Percentiles rank a stretch among this genome's conserved stretches.
Evolutionary conservation across 176 grass and related monocot species (phyloP).

Genomic region (Paspalum vaginatum): DNA sequence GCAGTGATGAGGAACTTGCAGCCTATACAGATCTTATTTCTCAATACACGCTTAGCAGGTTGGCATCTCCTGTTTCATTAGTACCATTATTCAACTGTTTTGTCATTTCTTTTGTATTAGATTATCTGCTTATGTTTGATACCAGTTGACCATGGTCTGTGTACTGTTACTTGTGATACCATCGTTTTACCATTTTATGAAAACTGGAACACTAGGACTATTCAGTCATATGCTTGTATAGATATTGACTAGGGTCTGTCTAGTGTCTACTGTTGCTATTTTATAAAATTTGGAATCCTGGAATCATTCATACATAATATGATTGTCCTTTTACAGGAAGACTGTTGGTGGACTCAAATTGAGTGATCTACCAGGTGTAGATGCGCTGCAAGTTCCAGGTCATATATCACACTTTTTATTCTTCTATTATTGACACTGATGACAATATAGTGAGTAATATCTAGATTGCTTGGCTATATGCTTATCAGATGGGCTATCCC

Average conservation of each 20-base stretch:
- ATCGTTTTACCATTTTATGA: not conserved
- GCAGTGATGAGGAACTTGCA: slow-evolving; percentile 66
- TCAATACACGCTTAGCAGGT: slow-evolving; percentile 73
- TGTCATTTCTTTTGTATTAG: not conserved
- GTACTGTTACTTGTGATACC: not conserved
- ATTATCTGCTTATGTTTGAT: not conserved
- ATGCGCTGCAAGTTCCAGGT: slow-evolving; percentile 96
- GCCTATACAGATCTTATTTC: slow-evolving; percentile 78
- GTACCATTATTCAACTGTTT: not conserved
- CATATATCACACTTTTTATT: slow-evolving; percentile 34
- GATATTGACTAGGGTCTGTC: not conserved
- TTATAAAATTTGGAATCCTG: not conserved
- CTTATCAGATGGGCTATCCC: not conserved
- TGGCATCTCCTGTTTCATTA: slow-evolving; percentile 20
- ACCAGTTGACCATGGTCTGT: not conserved
- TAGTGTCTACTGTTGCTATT: not conserved
- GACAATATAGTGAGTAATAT: not conserved
- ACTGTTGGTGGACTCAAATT: slow-evolving; percentile 92
- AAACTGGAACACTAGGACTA: not conserved
- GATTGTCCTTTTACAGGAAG: slow-evolving; percentile 58
- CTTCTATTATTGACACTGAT: slow-evolving; percentile 22
- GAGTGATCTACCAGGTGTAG: slow-evolving; percentile 88
- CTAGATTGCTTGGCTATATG: not conserved
- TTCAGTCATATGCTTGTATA: slow-evolving; percentile 17
- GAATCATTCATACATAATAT: not conserved